Evolutionary conservation across 345 rosid species (phyloP), one percentile per base, ranked within the genome.

Genomic region (Erodium maritimum): DNA sequence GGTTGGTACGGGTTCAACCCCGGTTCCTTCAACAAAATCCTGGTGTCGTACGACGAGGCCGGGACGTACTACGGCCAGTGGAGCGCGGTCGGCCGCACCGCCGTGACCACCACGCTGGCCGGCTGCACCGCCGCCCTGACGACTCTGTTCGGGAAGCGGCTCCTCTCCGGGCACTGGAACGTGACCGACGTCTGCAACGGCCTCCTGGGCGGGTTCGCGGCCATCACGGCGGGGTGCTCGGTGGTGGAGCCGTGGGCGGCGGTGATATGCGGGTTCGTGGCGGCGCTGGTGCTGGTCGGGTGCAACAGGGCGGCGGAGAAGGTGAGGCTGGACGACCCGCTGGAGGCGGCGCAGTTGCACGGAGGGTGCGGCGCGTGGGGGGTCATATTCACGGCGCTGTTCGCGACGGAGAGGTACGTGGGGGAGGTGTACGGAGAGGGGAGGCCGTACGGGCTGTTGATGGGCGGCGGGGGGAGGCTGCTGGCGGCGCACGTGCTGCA

Each of bases 201-300:
- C 13, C 56, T 80, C 61, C 75, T 80, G 14, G 82, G 80, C 0
- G 88, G 86, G 54, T 78, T 85, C 50, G 81, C 78, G 0, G 84
- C 88, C 1, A 82, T 85, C 55, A 73, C 91, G 0, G 78, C 88
- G 0, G 91, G 82, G 2, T 85, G 85, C 59, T 63, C 87, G 1
- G 90, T 77, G 29, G 90, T 79, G 0, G 87, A 85, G 61, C 87
- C 87, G 9, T 78, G 87, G 91, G 85, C 87, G 0, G 87, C 91
- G 17, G 73, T 82, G 0, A 72, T 82, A 0, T 77, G 84, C 14
- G 86, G 81, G 9, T 78, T 78, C 19, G 56, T 64, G 6, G 67
- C 85, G 0, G 80, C 82, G 24, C 78, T 77, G 73, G 70, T 85
- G 63, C 51, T 85, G 25, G 80, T 82, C 18, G 80, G 85, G 17